Base-by-base conservation (phyloP, 805 yeast genomes). In the Candida endomychidarum region DNA sequence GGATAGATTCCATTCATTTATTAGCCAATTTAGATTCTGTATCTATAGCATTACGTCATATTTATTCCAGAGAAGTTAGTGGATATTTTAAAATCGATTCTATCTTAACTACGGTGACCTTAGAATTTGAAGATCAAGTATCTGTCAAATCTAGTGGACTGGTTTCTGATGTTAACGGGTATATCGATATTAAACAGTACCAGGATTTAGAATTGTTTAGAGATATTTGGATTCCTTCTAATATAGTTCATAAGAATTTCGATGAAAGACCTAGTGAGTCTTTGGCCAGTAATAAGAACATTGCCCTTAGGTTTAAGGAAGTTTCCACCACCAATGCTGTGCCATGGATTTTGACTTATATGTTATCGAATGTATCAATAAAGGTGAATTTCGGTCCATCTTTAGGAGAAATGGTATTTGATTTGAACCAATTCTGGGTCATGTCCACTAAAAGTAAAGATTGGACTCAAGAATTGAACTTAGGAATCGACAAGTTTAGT, bases 51-150 rank as follows among this genome's bases (percentile, higher is more conserved):
- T 64, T 93, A 24, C 96, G 88, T 53, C 99, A 93, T 59, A 80
- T 86, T 11, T 93, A 87, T 55, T 91, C 98, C 0, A 77, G 96
- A 46, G 96, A 88, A 47, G 75, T 84, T 0, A 88, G 96, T 67
- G 95, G 95, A 0, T 80, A 85, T 2, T 58, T 86, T 20, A 45
- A 43, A 4, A 57, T 68, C 16, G 70, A 77, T 12, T 66, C 72
- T 30, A 56, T 82, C 8, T 53, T 79, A 34, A 22, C 78, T 9
- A 71, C 73, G 3, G 68, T 75, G n/a, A 63, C 77, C 14, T 54
- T 81, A 25, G 68, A 75, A 0, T 72, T 70, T 29, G 63, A 69
- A 0, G 64, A 66, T 2, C 51, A 57, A 1, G 52, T 67, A 10
- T 74, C 70, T 30, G 54, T 78, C 2, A 63, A 69, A 30, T 70